Base-by-base conservation (phyloP, 106 monocot species). In the Hemerocallis citrina region DNA sequence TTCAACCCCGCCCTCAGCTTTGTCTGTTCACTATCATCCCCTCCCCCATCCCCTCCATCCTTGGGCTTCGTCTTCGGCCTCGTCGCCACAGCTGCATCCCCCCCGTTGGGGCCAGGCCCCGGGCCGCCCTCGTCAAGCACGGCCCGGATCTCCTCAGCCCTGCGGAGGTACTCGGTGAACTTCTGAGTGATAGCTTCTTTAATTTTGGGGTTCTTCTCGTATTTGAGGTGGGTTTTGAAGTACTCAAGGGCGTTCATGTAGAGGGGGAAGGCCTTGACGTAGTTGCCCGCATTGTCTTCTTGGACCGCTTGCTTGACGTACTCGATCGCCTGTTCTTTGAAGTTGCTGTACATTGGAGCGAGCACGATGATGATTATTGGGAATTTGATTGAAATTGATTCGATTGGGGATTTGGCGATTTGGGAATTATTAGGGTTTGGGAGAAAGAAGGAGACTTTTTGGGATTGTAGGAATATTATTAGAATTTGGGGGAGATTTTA, bases 181-280 rank as follows among this genome's bases (percentile, higher is more conserved):
- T 89, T 89, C 69, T 83, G 80, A 50, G 89, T 89, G 66, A 89
- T 89, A 0, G 89, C 83, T 66, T 89, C 89, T 72, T 83, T 89
- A 64, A 89, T 77, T 72, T 89, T 89, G 21, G 80, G 80, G 66
- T 80, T 80, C 75, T 75, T 80, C 70, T 80, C 80, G 56, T 80
- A 80, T 52, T 79, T 88, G 59, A 88, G 88, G 68, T 88, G 88
- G 31, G 88, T 88, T 27, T 66, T 69, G 68, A 88, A 88, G 79
- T 88, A 88, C 67, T 88, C 88, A 1, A 88, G 74, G 30, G 88
- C 88, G 73, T 88, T 88, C 88, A 88, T 88, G 68, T 88, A 88
- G 21, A 88, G 71, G 8, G 88, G 83, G 68, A 88, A 88, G 19
- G 88, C 88, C 69, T 88, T 88, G 22, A 76, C 82, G 52, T 88